These are phyloP conservation scores for Ceratocystis albifundus DNA, from an alignment of 2,329 filamentous ascomycete species.

Conservation along the genomic window DNA sequence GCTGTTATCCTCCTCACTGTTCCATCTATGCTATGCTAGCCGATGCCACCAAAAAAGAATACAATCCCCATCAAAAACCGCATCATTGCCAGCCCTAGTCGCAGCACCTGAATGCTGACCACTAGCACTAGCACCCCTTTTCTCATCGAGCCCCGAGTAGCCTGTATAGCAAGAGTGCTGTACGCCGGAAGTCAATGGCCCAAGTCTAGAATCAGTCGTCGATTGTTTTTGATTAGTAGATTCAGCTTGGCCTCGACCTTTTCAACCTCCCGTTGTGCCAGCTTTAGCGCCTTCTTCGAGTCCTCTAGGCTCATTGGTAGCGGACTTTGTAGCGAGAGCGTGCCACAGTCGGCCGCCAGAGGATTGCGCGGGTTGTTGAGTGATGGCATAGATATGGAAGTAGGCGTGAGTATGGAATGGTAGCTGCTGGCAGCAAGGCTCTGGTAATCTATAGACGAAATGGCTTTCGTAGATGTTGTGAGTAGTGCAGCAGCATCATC, in stretches of 20 bases:
- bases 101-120: slow-evolving; percentile 24
- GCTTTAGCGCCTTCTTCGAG: slow-evolving; percentile 44
- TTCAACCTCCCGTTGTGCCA: slow-evolving; percentile 49
- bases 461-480: slow-evolving; percentile 26
- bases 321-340: slow-evolving; percentile 31
- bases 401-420: not conserved
- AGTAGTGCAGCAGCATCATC: slow-evolving; percentile 10
- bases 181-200: slow-evolving; percentile 23
- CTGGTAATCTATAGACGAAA: slow-evolving; percentile 29
- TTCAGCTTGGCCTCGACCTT: slow-evolving; percentile 51
- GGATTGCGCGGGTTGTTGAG: slow-evolving; percentile 13
- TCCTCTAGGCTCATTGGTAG: slow-evolving; percentile 52
- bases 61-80: slow-evolving; percentile 24
- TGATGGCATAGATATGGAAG: not conserved
- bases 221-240: slow-evolving; percentile 49
- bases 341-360: slow-evolving; percentile 1
- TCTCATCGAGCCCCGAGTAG: slow-evolving; percentile 22
- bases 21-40: slow-evolving; percentile 17
- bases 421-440: not conserved
- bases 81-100: slow-evolving; percentile 24
- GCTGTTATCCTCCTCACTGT: not conserved
- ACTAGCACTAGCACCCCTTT: slow-evolving; percentile 23
- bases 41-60: slow-evolving; percentile 20
- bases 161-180: slow-evolving; percentile 22
- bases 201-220: slow-evolving; percentile 38